Evolutionary conservation across 257 asterid genomes (phyloP), one percentile per base, ranked within the genome.

Genomic region (Handroanthus guayacan): DNA sequence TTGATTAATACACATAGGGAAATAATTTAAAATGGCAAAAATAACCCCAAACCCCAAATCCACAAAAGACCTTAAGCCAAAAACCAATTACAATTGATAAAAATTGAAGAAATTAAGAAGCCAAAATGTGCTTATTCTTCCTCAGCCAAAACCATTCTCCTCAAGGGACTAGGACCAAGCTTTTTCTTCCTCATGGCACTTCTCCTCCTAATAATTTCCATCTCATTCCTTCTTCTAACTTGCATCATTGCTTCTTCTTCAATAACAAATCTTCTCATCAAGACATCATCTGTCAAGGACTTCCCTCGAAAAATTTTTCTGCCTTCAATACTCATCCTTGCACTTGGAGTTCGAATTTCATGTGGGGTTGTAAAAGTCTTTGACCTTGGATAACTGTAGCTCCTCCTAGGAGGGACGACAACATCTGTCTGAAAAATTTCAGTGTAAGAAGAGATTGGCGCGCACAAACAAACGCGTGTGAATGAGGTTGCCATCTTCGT

Each of bases 181-280:
- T 72, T 84, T 67, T 76, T 84, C 70, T 86, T 88, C 39, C 82
- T 84, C 77, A 79, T 69, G 1, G 76, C 72, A 75, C 84, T 83
- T 82, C 88, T 81, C 67, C 84, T 88, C 75, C 81, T 86, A 72
- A 88, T 81, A 71, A 83, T 81, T 72, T 86, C 89, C 91, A 86
- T 83, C 67, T 88, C 79, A 80, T 86, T 88, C 72, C 88, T 88
- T 76, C 84, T 86, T 34, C 82, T 88, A 36, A 71, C 76, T 62
- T 83, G 89, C 93, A 75, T 79, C 88, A 88, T 88, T 63, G 88
- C 93, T 76, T 87, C 90, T 80, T 86, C 93, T 71, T 88, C 93
- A 50, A 86, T 61, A 37, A 88, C 93, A 83, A 88, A 88, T 75
- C 91, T 84, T 69, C 83, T 86, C 93, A 88, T 88, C 18, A 84